phyloP scores from a whole-genome alignment of 768 basidiomycete species.

The Agaricus subrufescens region DNA sequence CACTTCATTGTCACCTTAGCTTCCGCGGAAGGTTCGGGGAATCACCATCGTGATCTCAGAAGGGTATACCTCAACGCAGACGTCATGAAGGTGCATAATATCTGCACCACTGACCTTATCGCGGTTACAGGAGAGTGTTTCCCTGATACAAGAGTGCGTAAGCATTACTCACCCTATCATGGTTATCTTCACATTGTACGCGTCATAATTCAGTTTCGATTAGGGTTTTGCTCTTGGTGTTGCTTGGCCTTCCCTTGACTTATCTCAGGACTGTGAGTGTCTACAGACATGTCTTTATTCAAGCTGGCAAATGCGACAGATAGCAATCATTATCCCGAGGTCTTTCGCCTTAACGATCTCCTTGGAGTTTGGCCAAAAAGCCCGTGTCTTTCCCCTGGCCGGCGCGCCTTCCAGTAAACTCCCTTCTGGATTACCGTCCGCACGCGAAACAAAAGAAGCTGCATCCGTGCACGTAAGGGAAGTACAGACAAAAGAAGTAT shows the following conservation, averaged over 20 bases:
- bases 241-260: slow-evolving; percentile 70
- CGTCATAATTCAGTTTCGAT: not conserved
- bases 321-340: slow-evolving; percentile 53
- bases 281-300: slow-evolving; percentile 11
- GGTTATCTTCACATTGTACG: not conserved
- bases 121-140: slow-evolving; percentile 40
- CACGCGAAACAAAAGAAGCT: slow-evolving; percentile 47
- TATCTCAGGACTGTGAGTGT: slow-evolving; percentile 53
- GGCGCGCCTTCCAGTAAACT: slow-evolving; percentile 29
- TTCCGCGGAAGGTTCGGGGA: slow-evolving; percentile 26
- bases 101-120: slow-evolving; percentile 67
- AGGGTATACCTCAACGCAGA: slow-evolving; percentile 65
- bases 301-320: slow-evolving; percentile 1
- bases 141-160: slow-evolving; percentile 22
- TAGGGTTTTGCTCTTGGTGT: slow-evolving; percentile 65
- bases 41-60: slow-evolving; percentile 42
- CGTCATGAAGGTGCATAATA: slow-evolving; percentile 51
- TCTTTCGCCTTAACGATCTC: slow-evolving; percentile 60
- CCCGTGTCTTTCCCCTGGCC: slow-evolving; percentile 45
- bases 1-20: slow-evolving; percentile 35
- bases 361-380: slow-evolving; percentile 43
- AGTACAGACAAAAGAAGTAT: slow-evolving; percentile 19
- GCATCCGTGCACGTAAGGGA: slow-evolving; percentile 50
- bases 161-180: not conserved
- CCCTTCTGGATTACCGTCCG: slow-evolving; percentile 43